Evolutionary conservation across 2,329 filamentous ascomycete species (phyloP), one percentile per base, ranked within the genome.

Genomic region (Aspergillus tanneri): DNA sequence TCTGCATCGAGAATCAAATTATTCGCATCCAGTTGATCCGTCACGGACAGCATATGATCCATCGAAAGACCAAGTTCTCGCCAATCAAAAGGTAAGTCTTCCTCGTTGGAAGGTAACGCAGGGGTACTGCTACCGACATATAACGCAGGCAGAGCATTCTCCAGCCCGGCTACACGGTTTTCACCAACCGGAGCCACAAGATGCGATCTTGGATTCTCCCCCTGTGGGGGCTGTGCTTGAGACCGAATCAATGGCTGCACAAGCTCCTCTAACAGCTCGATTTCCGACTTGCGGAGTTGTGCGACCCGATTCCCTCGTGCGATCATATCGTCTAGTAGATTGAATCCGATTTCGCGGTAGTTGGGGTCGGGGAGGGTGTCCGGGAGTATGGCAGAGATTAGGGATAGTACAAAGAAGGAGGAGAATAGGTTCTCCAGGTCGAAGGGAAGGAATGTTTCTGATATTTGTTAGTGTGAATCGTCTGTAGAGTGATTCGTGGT

Each of bases 341-440:
- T 52, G 24, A 53, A 52, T 11, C 50, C 50, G 40, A 53, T 52
- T 23, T 76, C 46, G 41, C 71, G 44, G 70, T 77, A 49, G 72
- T 71, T 16, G 58, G 74, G 32, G 70, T 58, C 74, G 1, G 73
- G 74, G 52, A 68, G 68, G 10, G 67, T 67, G 9, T 65, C 76
- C 5, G 63, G 69, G 36, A 75, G 73, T 36, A 66, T 75, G 12
- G 63, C 66, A 27, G 54, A 49, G 9, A 55, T 50, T 4, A 56
- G 61, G 27, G 71, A 71, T 4, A 70, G 60, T 42, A 61, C 57
- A 16, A 70, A 67, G 44, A 72, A 73, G 47, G 64, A 62, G 39
- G 61, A 55, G n/a, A 58, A 58, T 2, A 58, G 54, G 40, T 52
- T 58, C 34, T 58, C 56, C 0, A 58, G 54, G 23, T 60, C 70